Conservation (phyloP, 495 filamentous ascomycete species). For the Penicillium riverlandense region DNA sequence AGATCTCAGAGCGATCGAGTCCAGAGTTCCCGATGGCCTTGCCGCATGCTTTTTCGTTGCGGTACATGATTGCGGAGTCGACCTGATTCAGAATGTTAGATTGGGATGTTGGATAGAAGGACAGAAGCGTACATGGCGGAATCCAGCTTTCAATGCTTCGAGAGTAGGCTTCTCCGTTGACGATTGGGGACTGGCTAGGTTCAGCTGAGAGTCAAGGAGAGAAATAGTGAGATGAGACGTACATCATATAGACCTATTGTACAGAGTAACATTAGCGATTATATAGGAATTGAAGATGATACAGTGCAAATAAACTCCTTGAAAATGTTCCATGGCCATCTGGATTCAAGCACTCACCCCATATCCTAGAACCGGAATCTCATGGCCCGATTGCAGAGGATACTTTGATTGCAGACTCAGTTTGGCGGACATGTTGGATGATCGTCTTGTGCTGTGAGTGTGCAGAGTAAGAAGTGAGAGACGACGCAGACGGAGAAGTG, state of each 20-base stretch:
- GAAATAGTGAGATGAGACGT: conserved; percentile 1
- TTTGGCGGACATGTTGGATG: conserved; percentile 18
- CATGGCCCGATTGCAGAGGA: conserved; percentile 63
- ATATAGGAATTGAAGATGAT: background rate
- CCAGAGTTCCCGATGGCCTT: conserved; percentile 37
- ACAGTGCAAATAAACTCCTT: no score
- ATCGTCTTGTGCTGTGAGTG: background rate
- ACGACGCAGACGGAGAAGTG: background rate
- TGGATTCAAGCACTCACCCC: conserved; percentile 43
- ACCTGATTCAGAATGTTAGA: conserved; percentile 32
- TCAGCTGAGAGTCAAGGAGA: conserved; percentile 3
- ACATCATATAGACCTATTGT: conserved; percentile 69
- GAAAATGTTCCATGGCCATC: background rate
- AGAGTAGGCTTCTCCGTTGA: conserved; percentile 46
- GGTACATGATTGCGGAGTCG: conserved; percentile 50
- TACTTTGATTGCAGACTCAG: conserved; percentile 25
- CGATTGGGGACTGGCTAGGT: conserved; percentile 34
- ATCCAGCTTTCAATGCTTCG: conserved; percentile 62
- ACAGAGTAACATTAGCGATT: background rate
- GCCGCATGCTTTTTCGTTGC: conserved; percentile 47
- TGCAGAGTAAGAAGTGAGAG: background rate
- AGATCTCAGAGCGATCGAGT: conserved; percentile 39
- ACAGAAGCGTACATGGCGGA: conserved; percentile 41
- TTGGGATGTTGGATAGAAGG: background rate
- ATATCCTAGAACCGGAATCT: conserved; percentile 72